phyloP scores from a whole-genome alignment of 768 basidiomycete genomes.

The Boletus rubropictus region DNA sequence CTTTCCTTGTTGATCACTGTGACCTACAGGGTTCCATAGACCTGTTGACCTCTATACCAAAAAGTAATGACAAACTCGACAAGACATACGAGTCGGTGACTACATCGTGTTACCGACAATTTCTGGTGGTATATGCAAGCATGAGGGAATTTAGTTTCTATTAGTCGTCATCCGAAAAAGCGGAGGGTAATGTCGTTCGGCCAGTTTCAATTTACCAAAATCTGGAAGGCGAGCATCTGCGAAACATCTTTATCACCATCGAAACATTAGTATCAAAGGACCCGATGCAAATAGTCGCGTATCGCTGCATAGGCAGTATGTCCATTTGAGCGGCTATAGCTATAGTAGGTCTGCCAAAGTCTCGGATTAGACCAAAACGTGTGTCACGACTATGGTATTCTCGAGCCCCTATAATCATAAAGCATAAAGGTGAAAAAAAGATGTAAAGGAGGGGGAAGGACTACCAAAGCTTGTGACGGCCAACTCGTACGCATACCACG shows the following conservation, averaged over 20 bases:
- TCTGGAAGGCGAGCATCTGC: background rate
- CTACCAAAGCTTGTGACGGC: background rate
- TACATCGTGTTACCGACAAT: background rate
- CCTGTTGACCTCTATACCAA: constrained; percentile 62
- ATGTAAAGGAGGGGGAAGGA: background rate
- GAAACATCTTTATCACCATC: background rate
- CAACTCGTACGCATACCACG: background rate
- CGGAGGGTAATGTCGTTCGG: background rate
- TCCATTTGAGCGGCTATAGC: background rate
- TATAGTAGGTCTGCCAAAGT: background rate
- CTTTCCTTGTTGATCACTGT: constrained; percentile 1
- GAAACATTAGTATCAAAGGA: too few species aligned
- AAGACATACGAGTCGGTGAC: too few species aligned
- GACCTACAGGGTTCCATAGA: constrained; percentile 16
- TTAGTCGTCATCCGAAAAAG: too few species aligned
- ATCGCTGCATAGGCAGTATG: background rate
- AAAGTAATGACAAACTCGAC: constrained; percentile 5
- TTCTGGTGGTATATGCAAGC: background rate
- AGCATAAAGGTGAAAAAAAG: background rate
- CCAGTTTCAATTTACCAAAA: background rate
- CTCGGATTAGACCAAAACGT: constrained; percentile 1
- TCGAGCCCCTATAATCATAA: background rate
- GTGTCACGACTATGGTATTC: background rate
- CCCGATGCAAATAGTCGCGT: background rate
- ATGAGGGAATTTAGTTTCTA: background rate